Base-by-base conservation (phyloP, 2,329 filamentous ascomycete genomes). In the Clonostachys chloroleuca region DNA sequence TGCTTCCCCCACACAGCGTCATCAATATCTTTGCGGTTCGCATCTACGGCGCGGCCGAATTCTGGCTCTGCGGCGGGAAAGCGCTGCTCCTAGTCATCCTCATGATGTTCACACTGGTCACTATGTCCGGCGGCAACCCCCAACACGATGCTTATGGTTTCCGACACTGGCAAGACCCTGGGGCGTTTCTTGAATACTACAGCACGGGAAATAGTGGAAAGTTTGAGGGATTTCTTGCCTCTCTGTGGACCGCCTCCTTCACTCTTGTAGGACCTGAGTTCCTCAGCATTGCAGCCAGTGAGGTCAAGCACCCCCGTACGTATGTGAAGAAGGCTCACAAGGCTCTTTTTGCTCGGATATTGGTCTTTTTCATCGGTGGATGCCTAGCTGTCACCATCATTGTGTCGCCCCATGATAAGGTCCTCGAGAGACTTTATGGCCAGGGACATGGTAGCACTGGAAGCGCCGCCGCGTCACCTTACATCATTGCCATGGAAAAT, bases 341-440 rank as follows among this genome's bases (percentile, higher is more conserved):
- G 56, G 83, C 82, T 1, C 83, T 89, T 7, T 89, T 88, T 65
- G 86, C 83, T 61, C 81, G 87, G 41, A 75, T 90, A 44, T 84
- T 80, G 3, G 65, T 81, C 14, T 89, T 90, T 66, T 89, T 89
- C 64, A 75, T 89, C 24, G 74, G 86, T 4, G 84, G 85, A 6
- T 81, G 83, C 3, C 69, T 91, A 2, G 76, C 74, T 30, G 78
- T 87, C 20, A 84, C 83, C 16, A 84, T 88, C 43, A 63, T 87
- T 42, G 73, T 89, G 43, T 74, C 86, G 4, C 83, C 81, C 59
- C 78, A 87, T 49, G 82, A 88, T 55, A 55, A 68, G 0, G 79
- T 78, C 13, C 61, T 71, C 51, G 68, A 33, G 34, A 18, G 51
- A 2, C 63, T 63, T 2, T 56, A 71, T 6, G 43, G 47, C n/a